Percentiles rank a stretch among this genome's conserved stretches.
Conservation (phyloP, 306 rosid genomes). For the Corylus americana region DNA sequence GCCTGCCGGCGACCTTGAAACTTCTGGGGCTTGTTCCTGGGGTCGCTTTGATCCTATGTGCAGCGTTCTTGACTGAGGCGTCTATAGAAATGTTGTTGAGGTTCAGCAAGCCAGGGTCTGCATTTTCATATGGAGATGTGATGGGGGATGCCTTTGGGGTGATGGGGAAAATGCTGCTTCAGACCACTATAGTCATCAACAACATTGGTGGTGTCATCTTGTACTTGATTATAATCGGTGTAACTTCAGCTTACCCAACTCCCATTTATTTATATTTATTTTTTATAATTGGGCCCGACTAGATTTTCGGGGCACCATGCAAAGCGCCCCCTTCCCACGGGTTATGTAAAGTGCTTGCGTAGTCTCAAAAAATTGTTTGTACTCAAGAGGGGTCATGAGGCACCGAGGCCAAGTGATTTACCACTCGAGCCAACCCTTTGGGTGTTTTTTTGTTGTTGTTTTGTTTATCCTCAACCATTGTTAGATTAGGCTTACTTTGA, state of each 20-base stretch:
- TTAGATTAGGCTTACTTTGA: background rate
- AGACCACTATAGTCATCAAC: constrained; percentile 36
- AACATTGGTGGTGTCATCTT: constrained; percentile 42
- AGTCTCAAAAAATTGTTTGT: no score
- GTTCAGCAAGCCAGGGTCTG: constrained; percentile 32
- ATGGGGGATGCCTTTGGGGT: constrained; percentile 44
- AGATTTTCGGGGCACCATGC: background rate
- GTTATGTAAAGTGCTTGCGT: no score
- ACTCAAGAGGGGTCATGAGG: no score
- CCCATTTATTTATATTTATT: background rate
- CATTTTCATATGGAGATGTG: constrained; percentile 34
- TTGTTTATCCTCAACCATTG: background rate
- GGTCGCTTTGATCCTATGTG: constrained; percentile 21
- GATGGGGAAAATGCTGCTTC: constrained; percentile 32
- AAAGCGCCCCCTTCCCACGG: no score
- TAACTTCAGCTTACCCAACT: background rate
- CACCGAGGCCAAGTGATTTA: no score
- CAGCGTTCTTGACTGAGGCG: constrained; percentile 39
- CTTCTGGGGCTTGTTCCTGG: constrained; percentile 41
- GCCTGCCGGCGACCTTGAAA: constrained; percentile 46
- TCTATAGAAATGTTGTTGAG: constrained; percentile 43
- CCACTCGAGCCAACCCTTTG: no score
- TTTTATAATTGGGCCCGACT: background rate
- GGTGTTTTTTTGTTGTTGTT: background rate
- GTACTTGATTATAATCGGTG: constrained; percentile 52